Conservation (phyloP, 139 green algal genomes). For the Ostreobium quekettii region DNA sequence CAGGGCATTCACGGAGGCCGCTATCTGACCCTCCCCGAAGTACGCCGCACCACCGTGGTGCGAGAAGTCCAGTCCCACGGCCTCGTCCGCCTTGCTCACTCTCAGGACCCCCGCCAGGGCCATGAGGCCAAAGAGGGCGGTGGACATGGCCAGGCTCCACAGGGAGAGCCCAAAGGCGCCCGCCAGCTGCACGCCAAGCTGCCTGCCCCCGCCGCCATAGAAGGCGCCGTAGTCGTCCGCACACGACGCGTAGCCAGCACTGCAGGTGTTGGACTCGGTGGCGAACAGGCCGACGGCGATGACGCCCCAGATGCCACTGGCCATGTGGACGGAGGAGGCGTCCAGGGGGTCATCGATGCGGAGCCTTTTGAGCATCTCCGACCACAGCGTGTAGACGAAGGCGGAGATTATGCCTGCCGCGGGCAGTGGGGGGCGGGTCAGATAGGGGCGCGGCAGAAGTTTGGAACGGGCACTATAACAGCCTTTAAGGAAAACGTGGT, state of each 20-base stretch:
- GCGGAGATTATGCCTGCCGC: conserved; percentile 29
- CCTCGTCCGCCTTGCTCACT: conserved; percentile 5
- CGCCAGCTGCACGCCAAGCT: conserved; percentile 23
- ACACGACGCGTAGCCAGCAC: neutral
- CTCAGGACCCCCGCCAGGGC: neutral
- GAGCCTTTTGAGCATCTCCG: conserved; percentile 35
- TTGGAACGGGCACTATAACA: no score
- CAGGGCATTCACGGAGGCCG: no score
- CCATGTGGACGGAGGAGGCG: conserved; percentile 45
- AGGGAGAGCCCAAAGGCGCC: conserved; percentile 2
- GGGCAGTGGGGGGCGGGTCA: no score
- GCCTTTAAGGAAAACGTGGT: no score
- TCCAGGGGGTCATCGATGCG: conserved; percentile 64
- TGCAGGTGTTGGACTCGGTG: conserved; percentile 1
- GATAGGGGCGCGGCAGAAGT: no score
- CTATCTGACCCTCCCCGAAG: no score
- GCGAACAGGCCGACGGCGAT: conserved; percentile 18
- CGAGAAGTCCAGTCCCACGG: conserved; percentile 2
- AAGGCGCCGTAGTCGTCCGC: conserved; percentile 12
- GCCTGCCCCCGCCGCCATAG: conserved; percentile 22
- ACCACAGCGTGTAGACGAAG: conserved; percentile 24
- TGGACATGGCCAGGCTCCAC: conserved; percentile 5
- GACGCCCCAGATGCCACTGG: conserved; percentile 45
- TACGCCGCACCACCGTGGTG: conserved; percentile 9
- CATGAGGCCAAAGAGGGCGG: neutral